Evolutionary conservation across 305 asterid species (phyloP).

Genomic region (Fraxinus sp.): DNA sequence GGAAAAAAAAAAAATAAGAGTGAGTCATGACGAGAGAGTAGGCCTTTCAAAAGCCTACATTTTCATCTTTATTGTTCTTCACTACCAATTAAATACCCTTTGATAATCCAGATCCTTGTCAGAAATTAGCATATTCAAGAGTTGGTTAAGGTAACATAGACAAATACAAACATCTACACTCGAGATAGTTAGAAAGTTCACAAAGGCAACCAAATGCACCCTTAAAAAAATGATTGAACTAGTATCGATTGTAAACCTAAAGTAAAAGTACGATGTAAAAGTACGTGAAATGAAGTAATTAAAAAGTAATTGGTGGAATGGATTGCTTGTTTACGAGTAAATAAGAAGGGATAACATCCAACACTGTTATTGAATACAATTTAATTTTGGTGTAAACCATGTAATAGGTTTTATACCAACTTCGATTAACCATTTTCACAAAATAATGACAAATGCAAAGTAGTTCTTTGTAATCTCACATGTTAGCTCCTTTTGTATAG

Average conservation of each 20-base stretch:
- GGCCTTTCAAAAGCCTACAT: neutral
- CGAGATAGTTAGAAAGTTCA: neutral
- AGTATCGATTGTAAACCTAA: neutral
- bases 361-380: neutral
- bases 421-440: neutral
- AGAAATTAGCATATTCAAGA: neutral
- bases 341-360: neutral
- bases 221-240: neutral
- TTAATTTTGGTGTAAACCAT: neutral
- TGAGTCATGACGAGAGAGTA: neutral
- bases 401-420: neutral
- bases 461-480: neutral
- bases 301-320: neutral
- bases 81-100: too few relatives aligned
- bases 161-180: neutral
- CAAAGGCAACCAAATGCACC: neutral
- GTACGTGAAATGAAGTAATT: neutral
- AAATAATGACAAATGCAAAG: neutral
- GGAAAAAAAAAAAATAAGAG: neutral
- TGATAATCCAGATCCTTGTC: neutral
- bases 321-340: neutral
- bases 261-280: neutral
- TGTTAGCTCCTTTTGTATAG: too few relatives aligned
- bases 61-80: too few relatives aligned
- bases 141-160: neutral